Conservation (phyloP, 257 asterid genomes). For the Nicotiana otophora region DNA sequence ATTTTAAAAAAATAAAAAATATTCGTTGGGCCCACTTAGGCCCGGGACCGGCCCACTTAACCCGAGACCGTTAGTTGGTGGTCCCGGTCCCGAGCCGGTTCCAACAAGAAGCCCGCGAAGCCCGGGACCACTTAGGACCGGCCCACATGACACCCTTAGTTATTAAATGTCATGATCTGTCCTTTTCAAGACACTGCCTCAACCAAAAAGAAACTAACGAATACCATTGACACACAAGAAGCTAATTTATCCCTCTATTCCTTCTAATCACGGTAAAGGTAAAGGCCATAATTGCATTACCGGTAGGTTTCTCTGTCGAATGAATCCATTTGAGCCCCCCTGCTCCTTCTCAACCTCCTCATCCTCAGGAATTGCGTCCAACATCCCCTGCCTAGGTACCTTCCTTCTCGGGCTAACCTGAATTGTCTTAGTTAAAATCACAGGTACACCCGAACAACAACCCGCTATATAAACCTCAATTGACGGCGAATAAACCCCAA, state of each 20-base stretch:
- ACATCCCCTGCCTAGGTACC: slow-evolving; percentile 44
- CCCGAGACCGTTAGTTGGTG: no score
- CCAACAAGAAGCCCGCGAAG: no score
- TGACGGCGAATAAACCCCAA: slow-evolving; percentile 46
- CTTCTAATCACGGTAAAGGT: neutral
- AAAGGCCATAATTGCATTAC: slow-evolving; percentile 23
- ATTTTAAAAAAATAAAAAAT: no score
- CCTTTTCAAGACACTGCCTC: no score
- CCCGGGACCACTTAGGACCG: no score
- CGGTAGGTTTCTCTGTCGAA: slow-evolving; percentile 57
- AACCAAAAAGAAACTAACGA: neutral
- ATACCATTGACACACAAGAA: neutral
- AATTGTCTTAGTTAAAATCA: slow-evolving; percentile 55
- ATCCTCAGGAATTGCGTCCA: slow-evolving; percentile 75
- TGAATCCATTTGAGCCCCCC: slow-evolving; percentile 28
- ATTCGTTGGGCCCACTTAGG: no score
- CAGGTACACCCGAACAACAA: slow-evolving; percentile 63
- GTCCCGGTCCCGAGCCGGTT: no score
- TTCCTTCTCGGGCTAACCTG: slow-evolving; percentile 58
- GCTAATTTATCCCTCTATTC: neutral
- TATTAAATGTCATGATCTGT: no score
- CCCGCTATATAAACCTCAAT: slow-evolving; percentile 82
- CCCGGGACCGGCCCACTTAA: no score
- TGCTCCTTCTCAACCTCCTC: slow-evolving; percentile 58
- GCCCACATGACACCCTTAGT: no score